phyloP scores from a whole-genome alignment of 768 basidiomycete species.

The Mycena crocata region DNA sequence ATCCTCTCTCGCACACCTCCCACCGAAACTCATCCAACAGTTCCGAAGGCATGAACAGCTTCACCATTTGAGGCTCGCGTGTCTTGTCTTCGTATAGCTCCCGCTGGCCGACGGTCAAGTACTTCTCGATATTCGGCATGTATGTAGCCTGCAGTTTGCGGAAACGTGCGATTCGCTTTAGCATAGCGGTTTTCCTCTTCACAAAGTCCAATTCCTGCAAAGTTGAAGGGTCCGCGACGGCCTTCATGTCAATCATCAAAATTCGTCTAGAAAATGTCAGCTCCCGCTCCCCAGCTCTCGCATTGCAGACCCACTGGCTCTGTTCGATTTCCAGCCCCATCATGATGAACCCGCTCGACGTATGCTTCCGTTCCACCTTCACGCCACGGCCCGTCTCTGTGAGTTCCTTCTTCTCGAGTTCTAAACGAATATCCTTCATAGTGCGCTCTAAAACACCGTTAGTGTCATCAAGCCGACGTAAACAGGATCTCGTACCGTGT shows the following conservation, averaged over 20 bases:
- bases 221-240: background rate
- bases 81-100: background rate
- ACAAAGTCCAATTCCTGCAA: background rate
- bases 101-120: background rate
- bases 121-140: background rate
- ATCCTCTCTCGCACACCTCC: background rate
- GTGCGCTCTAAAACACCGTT: too few species aligned
- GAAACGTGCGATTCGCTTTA: background rate
- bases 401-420: background rate
- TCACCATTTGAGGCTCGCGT: background rate
- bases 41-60: constrained; percentile 14
- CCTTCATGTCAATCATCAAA: background rate
- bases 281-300: background rate
- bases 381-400: background rate
- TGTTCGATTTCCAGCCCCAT: background rate
- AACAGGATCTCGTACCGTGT: too few species aligned
- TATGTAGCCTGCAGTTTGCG: constrained; percentile 1
- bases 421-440: constrained; percentile 12
- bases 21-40: background rate
- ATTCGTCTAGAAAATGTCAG: background rate
- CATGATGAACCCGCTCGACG: background rate
- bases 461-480: too few species aligned
- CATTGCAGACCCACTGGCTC: background rate
- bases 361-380: background rate
- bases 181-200: background rate